A percentile compares a stretch with the other conserved stretches of the same genome.
These are phyloP conservation scores for Porogramme epimiltina DNA, from an alignment of 1,284 basidiomycete genomes.

Conservation along the genomic window DNA sequence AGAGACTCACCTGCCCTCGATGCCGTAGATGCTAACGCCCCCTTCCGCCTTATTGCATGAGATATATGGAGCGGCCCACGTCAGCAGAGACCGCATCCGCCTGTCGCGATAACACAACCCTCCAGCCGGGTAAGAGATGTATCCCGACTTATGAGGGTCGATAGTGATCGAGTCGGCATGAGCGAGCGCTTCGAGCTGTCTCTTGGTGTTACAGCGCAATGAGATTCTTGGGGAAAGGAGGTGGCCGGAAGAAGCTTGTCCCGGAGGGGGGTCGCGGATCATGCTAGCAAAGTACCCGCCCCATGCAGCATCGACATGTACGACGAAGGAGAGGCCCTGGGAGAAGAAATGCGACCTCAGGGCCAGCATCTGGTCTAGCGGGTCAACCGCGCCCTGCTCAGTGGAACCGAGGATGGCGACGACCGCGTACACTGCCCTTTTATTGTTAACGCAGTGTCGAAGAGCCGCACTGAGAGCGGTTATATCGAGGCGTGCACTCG, in stretches of 20 bases:
- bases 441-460: constrained; percentile 30
- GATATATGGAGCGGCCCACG: constrained; percentile 43
- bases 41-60: constrained; percentile 30
- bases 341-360: constrained; percentile 36
- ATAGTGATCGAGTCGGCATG: constrained; percentile 43
- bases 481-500: constrained; percentile 39
- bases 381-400: constrained; percentile 47
- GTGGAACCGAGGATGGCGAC: constrained; percentile 48
- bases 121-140: constrained; percentile 47
- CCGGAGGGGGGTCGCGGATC: constrained; percentile 21
- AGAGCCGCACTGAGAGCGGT: constrained; percentile 32
- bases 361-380: constrained; percentile 39
- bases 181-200: constrained; percentile 22
- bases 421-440: constrained; percentile 43
- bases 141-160: constrained; percentile 50
- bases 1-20: constrained; percentile 50
- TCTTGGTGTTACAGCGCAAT: constrained; percentile 26
- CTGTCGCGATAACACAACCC: constrained; percentile 44
- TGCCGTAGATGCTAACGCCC: constrained; percentile 44
- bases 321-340: constrained; percentile 41
- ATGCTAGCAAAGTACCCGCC: constrained; percentile 47
- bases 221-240: constrained; percentile 31
- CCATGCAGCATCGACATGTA: constrained; percentile 49
- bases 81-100: constrained; percentile 41
- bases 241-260: constrained; percentile 6